phyloP scores from a whole-genome alignment of 2,329 filamentous ascomycete genomes.

The Colletotrichum salicis region DNA sequence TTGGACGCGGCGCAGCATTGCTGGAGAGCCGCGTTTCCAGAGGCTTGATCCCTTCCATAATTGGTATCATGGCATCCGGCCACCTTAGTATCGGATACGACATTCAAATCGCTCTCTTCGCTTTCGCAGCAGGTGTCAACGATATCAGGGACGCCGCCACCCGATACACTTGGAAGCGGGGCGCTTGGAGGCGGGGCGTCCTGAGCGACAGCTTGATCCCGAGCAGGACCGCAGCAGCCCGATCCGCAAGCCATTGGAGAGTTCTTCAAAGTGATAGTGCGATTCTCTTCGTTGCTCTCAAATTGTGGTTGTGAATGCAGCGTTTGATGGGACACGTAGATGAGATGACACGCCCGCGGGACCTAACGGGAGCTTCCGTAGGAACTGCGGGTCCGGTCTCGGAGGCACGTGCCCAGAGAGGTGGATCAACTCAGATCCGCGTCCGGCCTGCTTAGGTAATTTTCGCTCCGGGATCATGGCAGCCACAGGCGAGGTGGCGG shows the following conservation, averaged over 20 bases:
- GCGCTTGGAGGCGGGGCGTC: background rate
- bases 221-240: conserved; percentile 12
- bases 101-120: background rate
- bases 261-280: background rate
- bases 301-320: background rate
- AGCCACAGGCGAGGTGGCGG: background rate
- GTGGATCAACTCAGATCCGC: background rate
- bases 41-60: background rate
- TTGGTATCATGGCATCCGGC: background rate
- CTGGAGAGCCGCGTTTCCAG: background rate
- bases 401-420: background rate
- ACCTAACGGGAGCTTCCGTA: background rate
- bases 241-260: conserved; percentile 20
- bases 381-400: background rate
- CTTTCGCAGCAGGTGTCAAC: background rate
- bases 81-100: background rate
- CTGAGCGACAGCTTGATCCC: background rate
- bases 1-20: background rate
- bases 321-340: background rate
- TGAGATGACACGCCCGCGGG: background rate
- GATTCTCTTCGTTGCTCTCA: background rate
- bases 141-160: background rate
- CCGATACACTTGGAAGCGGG: background rate
- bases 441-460: background rate
- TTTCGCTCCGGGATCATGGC: too few species aligned